These are phyloP conservation scores for Dalbergia cochinchinensis DNA, from an alignment of 306 rosid species.

Conservation along the genomic window DNA sequence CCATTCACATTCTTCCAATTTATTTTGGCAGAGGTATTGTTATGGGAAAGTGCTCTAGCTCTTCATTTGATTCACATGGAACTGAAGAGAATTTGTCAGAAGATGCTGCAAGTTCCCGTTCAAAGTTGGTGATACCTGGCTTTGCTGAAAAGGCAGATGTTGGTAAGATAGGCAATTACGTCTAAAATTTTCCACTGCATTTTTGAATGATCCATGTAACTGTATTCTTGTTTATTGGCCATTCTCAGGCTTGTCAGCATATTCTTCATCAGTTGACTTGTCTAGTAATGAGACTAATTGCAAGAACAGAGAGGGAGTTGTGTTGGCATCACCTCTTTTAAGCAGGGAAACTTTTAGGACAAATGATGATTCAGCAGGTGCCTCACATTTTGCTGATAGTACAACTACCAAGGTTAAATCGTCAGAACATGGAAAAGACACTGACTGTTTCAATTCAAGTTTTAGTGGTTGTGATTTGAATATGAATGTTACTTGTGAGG, in stretches of 20 bases:
- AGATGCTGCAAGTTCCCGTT: slow-evolving; percentile 48
- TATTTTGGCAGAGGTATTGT: slow-evolving; percentile 62
- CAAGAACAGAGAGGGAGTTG: slow-evolving; percentile 53
- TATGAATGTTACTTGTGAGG: slow-evolving; percentile 60
- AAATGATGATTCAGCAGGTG: slow-evolving; percentile 41
- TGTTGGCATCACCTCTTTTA: slow-evolving; percentile 47
- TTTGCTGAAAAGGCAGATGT: slow-evolving; percentile 57
- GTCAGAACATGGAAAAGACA: slow-evolving; percentile 47
- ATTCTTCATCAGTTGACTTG: slow-evolving; percentile 51
- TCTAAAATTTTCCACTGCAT: slow-evolving; percentile 21
- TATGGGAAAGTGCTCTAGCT: slow-evolving; percentile 61
- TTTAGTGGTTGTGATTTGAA: slow-evolving; percentile 61
- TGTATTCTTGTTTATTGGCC: not conserved
- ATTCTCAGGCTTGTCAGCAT: slow-evolving; percentile 49
- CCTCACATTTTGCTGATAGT: slow-evolving; percentile 54
- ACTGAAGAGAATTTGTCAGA: slow-evolving; percentile 60
- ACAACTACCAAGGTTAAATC: slow-evolving; percentile 54
- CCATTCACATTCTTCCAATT: slow-evolving; percentile 15
- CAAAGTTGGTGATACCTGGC: slow-evolving; percentile 54
- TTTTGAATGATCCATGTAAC: slow-evolving; percentile 36
- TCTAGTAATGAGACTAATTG: slow-evolving; percentile 49
- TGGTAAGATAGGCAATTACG: slow-evolving; percentile 57
- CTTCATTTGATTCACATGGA: slow-evolving; percentile 73
- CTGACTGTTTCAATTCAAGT: slow-evolving; percentile 65
- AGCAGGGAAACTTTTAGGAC: slow-evolving; percentile 50